Evolutionary conservation across 2,329 filamentous ascomycete species (phyloP), one percentile per base, ranked within the genome.

Genomic region (Apiospora phragmitis): DNA sequence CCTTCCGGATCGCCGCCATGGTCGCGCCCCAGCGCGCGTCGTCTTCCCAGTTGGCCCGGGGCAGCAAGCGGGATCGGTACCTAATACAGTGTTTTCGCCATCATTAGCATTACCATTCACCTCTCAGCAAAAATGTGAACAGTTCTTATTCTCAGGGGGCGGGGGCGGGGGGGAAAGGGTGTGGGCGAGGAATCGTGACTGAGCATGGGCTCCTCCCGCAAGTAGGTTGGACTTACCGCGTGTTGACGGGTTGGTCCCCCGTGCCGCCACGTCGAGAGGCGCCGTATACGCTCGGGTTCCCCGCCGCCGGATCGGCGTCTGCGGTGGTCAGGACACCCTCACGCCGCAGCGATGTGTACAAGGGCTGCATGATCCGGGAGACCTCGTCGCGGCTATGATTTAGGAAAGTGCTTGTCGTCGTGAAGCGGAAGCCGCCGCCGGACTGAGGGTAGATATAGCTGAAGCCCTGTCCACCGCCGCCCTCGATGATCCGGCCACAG

Each of bases 351-450:
- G 78, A 73, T 67, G 75, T 77, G 69, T 76, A 76, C 18, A 81
- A 75, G 21, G 76, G 81, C 69, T 81, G 78, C 4, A 81, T 75
- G 66, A 83, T 80, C 0, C 73, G 70, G 32, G 72, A 65, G 5
- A 79, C 70, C 24, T 76, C 71, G 11, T 73, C 62, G 1, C 73
- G 71, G 0, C 77, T 78, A 49, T 77, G 74, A 24, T 73, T 71
- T 0, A 80, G 80, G 45, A 84, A 75, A 69, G 83, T 79, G 65
- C 81, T 78, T 32, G 76, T 78, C 66, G 77, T 77, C 41, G 71
- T 77, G 67, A 76, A 82, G 71, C 74, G 78, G 69, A 79, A 80
- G 51, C 78, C 77, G 32, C 72, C 73, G 71, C 74, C 75, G n/a
- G 73, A 73, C 2, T 70, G 71, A 14, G 73, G 72, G 16, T 77